Evolutionary conservation across 257 asterid genomes (phyloP), one percentile per base, ranked within the genome.

Genomic region (Craterostigma plantagineum): DNA sequence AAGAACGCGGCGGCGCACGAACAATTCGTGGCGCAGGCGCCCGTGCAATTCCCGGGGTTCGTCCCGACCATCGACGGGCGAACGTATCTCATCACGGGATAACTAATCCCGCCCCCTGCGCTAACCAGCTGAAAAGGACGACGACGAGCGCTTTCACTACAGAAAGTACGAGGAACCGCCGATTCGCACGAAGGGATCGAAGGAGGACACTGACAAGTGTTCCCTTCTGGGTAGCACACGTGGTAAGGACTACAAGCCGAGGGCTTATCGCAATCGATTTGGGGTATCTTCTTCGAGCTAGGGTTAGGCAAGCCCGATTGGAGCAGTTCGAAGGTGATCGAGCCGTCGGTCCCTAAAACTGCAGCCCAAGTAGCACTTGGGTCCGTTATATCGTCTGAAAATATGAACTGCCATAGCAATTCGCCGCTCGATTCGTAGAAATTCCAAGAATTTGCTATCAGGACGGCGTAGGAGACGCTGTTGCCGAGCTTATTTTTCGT

Each of bases 361-460:
- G 83, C 93, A 5, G 52, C 69, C 93, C 95, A 77, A 0, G 93
- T 79, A 3, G 70, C 67, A 43, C 80, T 79, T 11, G 38, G 57
- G 37, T 45, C 52, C 4, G 35, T 17, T n/a, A n/a, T n/a, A 14
- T 46, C 65, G 42, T 55, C 69, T 1, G 85, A 53, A 53, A 82
- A 73, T 30, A 87, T 62, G 60, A 82, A 76, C 57, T 79, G 83
- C 85, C 77, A 76, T 14, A 76, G 71, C n/a, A 90, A 53, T 13
- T 8, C 59, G 43, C 44, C 49, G 17, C 33, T 64, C 11, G 64
- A 15, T 52, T 75, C 93, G 34, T 55, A 79, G 14, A 82, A 74
- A 52, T 58, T 75, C 98, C 95, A 90, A 44, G 95, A 74, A 63
- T 77, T 87, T 17, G 63, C 73, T 45, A 30, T 62, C 5, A 87